Base-by-base conservation (phyloP, 441 rosid species). In the Dalechampia spathulata region DNA sequence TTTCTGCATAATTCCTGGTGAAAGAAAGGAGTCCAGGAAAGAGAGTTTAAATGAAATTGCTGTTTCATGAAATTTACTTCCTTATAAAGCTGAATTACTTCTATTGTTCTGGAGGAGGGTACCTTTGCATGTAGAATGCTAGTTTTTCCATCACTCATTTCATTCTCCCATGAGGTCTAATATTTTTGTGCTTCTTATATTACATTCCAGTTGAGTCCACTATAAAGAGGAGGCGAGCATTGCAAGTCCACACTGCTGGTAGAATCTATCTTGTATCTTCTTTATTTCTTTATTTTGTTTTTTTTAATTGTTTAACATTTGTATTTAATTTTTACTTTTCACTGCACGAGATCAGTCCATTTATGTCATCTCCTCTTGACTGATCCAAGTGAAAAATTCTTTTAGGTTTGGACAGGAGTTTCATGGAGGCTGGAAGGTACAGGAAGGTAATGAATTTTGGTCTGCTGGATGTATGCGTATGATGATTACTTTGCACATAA, bases 361-460 rank as follows among this genome's bases (percentile, higher is more conserved):
- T n/a, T n/a, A n/a, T n/a, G n/a, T n/a, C n/a, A n/a, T n/a, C n/a
- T n/a, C n/a, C n/a, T n/a, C n/a, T 30, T 30, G 34, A 30, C 34
- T 30, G 34, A 30, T n/a, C n/a, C n/a, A n/a, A n/a, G n/a, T n/a
- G n/a, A n/a, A n/a, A n/a, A n/a, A n/a, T n/a, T n/a, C n/a, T n/a
- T n/a, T n/a, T n/a, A n/a, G n/a, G n/a, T n/a, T 4, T 55, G 25
- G 77, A 26, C 54, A 61, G 44, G 44, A 62, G 50, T 60, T 52
- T 58, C 41, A 22, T 63, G 59, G 75, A 70, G 64, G 64, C 58
- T 48, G 74, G 70, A 71, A 71, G 72, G 52, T 52, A 56, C 51
- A 67, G 58, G 59, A 79, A 74, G 84, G 81, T 76, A 58, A 62
- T 48, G 36, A 48, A 25, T 37, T 40, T 66, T 61, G 41, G 11